Conservation (phyloP, 2,329 filamentous ascomycete genomes). For the Cercospora canescens region DNA sequence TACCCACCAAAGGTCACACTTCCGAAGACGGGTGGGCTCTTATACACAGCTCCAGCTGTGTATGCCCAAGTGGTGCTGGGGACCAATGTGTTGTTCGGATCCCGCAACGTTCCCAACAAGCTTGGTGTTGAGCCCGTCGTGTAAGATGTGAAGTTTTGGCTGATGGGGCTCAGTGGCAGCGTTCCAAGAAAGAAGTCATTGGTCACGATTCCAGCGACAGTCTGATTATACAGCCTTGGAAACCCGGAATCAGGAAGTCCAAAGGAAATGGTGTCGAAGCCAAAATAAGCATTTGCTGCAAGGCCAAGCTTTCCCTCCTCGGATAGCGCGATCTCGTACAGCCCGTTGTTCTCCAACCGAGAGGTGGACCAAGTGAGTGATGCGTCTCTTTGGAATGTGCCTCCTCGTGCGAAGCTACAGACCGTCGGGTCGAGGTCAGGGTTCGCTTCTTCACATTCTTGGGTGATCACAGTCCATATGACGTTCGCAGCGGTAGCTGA, state of each 20-base stretch:
- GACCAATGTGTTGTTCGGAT: slow-evolving; percentile 1
- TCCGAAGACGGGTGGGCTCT: slow-evolving; percentile 24
- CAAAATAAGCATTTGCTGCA: slow-evolving; percentile 36
- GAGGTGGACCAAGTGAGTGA: slow-evolving; percentile 38
- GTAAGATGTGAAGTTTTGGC: slow-evolving; percentile 23
- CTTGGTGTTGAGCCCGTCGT: slow-evolving; percentile 22
- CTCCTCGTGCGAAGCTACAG: slow-evolving; percentile 24
- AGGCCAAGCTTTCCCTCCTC: slow-evolving; percentile 27
- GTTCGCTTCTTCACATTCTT: slow-evolving; percentile 28
- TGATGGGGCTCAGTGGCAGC: slow-evolving; percentile 31
- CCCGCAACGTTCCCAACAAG: slow-evolving; percentile 20
- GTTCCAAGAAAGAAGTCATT: slow-evolving; percentile 38
- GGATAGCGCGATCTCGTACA: slow-evolving; percentile 24
- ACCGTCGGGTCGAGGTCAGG: slow-evolving; percentile 30
- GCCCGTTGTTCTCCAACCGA: slow-evolving; percentile 38
- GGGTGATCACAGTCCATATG: slow-evolving; percentile 24
- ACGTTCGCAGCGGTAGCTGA: slow-evolving; percentile 23
- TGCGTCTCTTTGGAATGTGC: slow-evolving; percentile 35
- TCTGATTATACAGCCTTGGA: slow-evolving; percentile 31
- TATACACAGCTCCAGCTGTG: slow-evolving; percentile 34
- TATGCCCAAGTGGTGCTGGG: slow-evolving; percentile 28
- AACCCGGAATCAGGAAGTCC: slow-evolving; percentile 25
- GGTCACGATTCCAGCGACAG: slow-evolving; percentile 25
- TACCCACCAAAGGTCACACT: slow-evolving; percentile 44
- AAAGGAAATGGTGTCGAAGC: slow-evolving; percentile 37